Conservation (phyloP, 371 early-diverging fungal genomes). For the Mucor irregularis region DNA sequence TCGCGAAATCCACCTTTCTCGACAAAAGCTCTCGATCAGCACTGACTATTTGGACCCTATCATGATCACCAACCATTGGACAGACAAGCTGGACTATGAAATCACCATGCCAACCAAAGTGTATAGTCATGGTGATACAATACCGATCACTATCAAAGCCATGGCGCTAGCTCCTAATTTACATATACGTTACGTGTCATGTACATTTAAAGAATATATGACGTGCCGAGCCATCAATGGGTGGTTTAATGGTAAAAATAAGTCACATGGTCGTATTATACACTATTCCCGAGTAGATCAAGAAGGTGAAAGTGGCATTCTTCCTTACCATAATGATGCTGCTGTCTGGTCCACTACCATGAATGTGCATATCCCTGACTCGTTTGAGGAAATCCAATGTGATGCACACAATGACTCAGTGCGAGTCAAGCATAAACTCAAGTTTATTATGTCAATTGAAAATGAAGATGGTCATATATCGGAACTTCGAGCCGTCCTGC, state of each 20-base stretch:
- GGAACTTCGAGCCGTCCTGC: slow-evolving; percentile 24
- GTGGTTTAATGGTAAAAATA: slow-evolving; percentile 35
- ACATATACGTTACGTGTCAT: slow-evolving; percentile 25
- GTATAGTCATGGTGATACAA: slow-evolving; percentile 26
- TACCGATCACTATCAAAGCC: slow-evolving; percentile 22
- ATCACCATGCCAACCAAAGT: slow-evolving; percentile 31
- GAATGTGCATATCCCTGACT: slow-evolving; percentile 28
- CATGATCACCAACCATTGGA: slow-evolving; percentile 30
- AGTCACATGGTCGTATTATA: slow-evolving; percentile 37
- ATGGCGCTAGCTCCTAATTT: slow-evolving; percentile 10
- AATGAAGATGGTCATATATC: slow-evolving; percentile 25
- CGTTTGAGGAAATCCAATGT: slow-evolving; percentile 30
- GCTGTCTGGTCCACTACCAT: slow-evolving; percentile 4
- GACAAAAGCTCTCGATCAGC: slow-evolving; percentile 15
- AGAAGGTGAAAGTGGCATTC: neutral
- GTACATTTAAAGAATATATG: slow-evolving; percentile 47
- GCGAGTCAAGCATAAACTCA: slow-evolving; percentile 26
- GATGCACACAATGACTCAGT: slow-evolving; percentile 34
- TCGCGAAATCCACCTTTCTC: slow-evolving; percentile 22
- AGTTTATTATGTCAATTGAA: slow-evolving; percentile 24
- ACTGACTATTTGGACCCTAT: slow-evolving; percentile 26
- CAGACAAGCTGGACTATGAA: slow-evolving; percentile 30
- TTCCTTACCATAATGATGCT: neutral
- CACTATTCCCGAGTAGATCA: slow-evolving; percentile 22
- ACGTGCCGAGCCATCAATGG: slow-evolving; percentile 31